A percentile compares a stretch with the other conserved stretches of the same genome.
Conservation (phyloP, 495 filamentous ascomycete genomes). For the Xeromyces bisporus region DNA sequence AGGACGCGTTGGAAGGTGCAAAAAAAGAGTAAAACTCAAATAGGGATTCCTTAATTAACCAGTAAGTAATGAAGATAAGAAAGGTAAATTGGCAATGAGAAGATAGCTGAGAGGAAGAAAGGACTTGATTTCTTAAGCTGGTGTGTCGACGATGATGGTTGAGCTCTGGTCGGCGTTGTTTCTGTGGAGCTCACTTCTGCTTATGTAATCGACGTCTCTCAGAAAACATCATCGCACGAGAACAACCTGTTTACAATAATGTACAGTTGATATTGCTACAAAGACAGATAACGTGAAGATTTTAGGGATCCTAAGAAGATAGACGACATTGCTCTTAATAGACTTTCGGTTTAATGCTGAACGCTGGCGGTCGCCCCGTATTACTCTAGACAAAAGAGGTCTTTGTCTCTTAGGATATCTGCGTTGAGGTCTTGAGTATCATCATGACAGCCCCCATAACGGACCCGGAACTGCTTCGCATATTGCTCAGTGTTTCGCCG, state of each 20-base stretch:
- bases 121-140: not conserved
- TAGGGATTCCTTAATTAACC: conserved; percentile 6
- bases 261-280: too few relatives aligned
- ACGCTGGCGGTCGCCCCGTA: too few relatives aligned
- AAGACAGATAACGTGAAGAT: too few relatives aligned
- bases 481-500: conserved; percentile 12
- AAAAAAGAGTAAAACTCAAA: not conserved
- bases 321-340: not conserved
- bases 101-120: conserved; percentile 5
- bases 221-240: conserved; percentile 4
- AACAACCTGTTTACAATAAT: too few relatives aligned
- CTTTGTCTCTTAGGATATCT: conserved; percentile 6
- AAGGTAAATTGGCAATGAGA: conserved; percentile 16
- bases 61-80: conserved; percentile 14
- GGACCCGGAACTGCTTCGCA: conserved; percentile 16
- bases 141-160: not conserved
- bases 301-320: too few relatives aligned
- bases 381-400: conserved; percentile 19
- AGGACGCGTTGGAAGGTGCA: not conserved
- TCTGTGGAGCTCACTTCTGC: conserved; percentile 1
- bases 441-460: conserved; percentile 19
- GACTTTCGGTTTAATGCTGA: too few relatives aligned
- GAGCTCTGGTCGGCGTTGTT: conserved; percentile 14
- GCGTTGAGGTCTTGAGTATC: not conserved
- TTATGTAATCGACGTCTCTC: conserved; percentile 1